Base-by-base conservation (phyloP, 1,284 basidiomycete genomes). In the Ustilago xerochloae region DNA sequence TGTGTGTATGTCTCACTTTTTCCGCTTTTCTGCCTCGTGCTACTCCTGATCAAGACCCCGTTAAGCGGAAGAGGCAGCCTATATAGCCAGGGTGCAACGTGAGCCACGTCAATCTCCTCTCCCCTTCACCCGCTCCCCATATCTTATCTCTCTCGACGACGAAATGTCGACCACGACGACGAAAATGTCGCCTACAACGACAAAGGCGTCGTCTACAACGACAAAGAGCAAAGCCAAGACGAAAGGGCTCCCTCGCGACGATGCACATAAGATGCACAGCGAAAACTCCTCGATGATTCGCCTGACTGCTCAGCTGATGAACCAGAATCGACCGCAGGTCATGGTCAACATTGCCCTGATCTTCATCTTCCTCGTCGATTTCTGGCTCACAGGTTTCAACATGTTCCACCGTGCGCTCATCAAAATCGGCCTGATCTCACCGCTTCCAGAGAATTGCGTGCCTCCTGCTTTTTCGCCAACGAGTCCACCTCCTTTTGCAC, bases 401-500 rank as follows among this genome's bases (percentile, higher is more conserved):
- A 22, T 72, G 6, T 39, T 66, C 26, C 69, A 72, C 28, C 48
- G 58, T 15, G 7, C 49, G 12, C 69, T 72, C 28, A 28, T 67
- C 55, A 66, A 63, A 56, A 53, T 72, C 13, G 51, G 47, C 30
- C 38, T 72, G 38, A 46, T 63, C 48, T 35, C 35, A 10, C 55
- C 62, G n/a, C 43, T 58, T 4, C 35, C 69, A 1, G 52, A 38
- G 18, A 57, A 61, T 32, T 56, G 69, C 35, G 63, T 72, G 0
- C 69, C 69, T 18, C 69, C 69, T 3, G 63, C 63, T 2, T 72
- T 67, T 33, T 66, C 69, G 6, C 69, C 69, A 7, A 63, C 69
- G 26, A 66, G 56, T 24, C 69, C 69, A 5, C 69, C 69, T 30
- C 50, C 69, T 9, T 63, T 72, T 32, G 47, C 60, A 6, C 60